These are phyloP conservation scores for Exophiala calicioides DNA, from an alignment of 2,329 filamentous ascomycete genomes.

Conservation along the genomic window DNA sequence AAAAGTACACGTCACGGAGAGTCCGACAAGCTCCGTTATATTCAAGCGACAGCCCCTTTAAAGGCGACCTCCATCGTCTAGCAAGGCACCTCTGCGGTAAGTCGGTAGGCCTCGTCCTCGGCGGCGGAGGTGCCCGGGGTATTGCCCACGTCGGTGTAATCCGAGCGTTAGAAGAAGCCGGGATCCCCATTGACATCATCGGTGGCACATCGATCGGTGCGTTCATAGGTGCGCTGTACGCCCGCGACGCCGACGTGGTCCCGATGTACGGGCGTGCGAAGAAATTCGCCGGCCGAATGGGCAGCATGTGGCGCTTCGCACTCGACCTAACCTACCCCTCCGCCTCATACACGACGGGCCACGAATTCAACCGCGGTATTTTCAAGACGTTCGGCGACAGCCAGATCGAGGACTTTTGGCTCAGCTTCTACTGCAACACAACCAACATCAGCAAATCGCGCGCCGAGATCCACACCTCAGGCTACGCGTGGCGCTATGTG, in stretches of 20 bases:
- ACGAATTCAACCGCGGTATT: constrained; percentile 98
- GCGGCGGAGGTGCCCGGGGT: constrained; percentile 87
- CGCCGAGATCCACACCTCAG: constrained; percentile 88
- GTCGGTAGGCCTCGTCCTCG: constrained; percentile 89
- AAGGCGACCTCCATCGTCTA: constrained; percentile 93
- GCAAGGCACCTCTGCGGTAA: constrained; percentile 89
- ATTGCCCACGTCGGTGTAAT: constrained; percentile 94
- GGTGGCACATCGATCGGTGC: constrained; percentile 95
- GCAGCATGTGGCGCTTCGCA: constrained; percentile 97
- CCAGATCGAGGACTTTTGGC: constrained; percentile 98
- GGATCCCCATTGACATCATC: constrained; percentile 91
- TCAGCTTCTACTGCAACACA: constrained; percentile 98
- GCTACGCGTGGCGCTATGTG: constrained; percentile 97
- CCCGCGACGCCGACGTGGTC: constrained; percentile 92
- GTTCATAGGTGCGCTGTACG: constrained; percentile 93
- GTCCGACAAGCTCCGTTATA: constrained; percentile 88
- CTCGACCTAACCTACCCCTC: constrained; percentile 95
- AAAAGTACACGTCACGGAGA: constrained; percentile 94
- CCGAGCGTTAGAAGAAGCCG: constrained; percentile 89
- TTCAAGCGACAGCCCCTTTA: constrained; percentile 86
- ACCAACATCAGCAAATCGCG: constrained; percentile 97
- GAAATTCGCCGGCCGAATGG: constrained; percentile 98
- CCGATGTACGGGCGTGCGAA: constrained; percentile 96
- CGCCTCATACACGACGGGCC: constrained; percentile 94
- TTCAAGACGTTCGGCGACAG: constrained; percentile 98